These are phyloP conservation scores for Biscogniauxia sp. DNA, from an alignment of 2,329 filamentous ascomycete genomes.

Conservation along the genomic window DNA sequence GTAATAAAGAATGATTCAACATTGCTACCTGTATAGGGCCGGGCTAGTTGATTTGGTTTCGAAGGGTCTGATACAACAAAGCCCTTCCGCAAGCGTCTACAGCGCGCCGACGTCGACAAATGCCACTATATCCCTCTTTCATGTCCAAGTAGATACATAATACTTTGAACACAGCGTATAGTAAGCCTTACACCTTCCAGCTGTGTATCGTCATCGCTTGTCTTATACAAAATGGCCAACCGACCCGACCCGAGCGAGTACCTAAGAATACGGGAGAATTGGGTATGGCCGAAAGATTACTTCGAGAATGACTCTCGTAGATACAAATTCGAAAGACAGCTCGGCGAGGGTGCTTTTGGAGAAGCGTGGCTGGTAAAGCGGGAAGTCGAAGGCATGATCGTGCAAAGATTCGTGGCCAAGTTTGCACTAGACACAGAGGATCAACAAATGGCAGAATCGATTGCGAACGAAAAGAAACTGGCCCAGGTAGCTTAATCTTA, in stretches of 20 bases:
- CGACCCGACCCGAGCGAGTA: too few relatives aligned
- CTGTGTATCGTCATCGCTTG: too few relatives aligned
- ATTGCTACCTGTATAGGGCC: neutral
- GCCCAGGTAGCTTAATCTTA: neutral
- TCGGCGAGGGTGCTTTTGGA: neutral
- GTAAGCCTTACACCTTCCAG: too few relatives aligned
- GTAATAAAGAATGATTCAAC: too few relatives aligned
- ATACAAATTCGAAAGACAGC: neutral
- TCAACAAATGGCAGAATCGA: neutral
- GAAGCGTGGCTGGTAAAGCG: neutral
- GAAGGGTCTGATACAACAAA: neutral
- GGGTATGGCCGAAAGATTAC: neutral
- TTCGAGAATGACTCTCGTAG: neutral
- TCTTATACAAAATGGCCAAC: too few relatives aligned
- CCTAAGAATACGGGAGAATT: neutral
- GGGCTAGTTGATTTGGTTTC: too few relatives aligned
- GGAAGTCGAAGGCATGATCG: neutral
- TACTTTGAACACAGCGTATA: too few relatives aligned
- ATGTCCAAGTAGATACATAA: too few relatives aligned
- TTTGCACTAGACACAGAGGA: neutral
- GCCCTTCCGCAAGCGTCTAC: neutral
- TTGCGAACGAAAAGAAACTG: neutral
- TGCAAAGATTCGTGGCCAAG: neutral
- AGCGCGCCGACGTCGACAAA: neutral
- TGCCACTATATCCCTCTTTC: too few relatives aligned